These are phyloP conservation scores for Botrytis hyacinthi DNA, from an alignment of 2,329 filamentous ascomycete species.

Conservation along the genomic window DNA sequence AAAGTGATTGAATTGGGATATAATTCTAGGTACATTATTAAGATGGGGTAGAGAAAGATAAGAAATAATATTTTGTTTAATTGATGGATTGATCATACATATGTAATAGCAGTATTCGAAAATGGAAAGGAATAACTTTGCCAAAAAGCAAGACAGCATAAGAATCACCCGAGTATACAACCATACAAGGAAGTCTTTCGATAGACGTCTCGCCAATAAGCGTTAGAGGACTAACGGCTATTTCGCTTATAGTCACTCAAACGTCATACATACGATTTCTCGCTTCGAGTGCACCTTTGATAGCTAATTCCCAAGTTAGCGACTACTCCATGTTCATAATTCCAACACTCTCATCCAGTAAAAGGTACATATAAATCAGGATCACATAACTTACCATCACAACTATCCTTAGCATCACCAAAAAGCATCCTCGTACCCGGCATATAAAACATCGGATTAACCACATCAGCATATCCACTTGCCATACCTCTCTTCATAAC, in stretches of 20 bases:
- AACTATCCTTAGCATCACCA: conserved; percentile 81
- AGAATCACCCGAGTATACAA: too few relatives aligned
- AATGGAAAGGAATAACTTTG: too few relatives aligned
- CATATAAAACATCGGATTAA: conserved; percentile 94
- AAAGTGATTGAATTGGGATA: too few relatives aligned
- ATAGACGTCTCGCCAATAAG: fast-evolving
- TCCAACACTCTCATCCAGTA: conserved; percentile 35
- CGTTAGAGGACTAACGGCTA: fast-evolving
- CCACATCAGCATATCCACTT: conserved; percentile 86
- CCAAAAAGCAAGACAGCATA: too few relatives aligned
- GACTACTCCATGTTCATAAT: conserved; percentile 44
- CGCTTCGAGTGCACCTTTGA: conserved; percentile 29
- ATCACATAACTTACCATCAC: conserved; percentile 58
- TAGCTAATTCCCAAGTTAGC: conserved; percentile 42
- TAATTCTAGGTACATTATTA: too few relatives aligned
- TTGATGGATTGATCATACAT: too few relatives aligned
- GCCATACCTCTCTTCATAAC: conserved; percentile 93
- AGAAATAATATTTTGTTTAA: too few relatives aligned
- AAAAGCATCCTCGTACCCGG: conserved; percentile 88
- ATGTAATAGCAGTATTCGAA: too few relatives aligned
- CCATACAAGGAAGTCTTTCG: background rate
- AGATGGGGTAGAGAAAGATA: too few relatives aligned
- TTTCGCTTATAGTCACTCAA: background rate
- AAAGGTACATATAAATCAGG: conserved; percentile 1
- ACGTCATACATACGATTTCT: conserved; percentile 33